A percentile compares a stretch with the other conserved stretches of the same genome.
phyloP scores from a whole-genome alignment of 2,329 filamentous ascomycete genomes.

The Geosmithia flava region DNA sequence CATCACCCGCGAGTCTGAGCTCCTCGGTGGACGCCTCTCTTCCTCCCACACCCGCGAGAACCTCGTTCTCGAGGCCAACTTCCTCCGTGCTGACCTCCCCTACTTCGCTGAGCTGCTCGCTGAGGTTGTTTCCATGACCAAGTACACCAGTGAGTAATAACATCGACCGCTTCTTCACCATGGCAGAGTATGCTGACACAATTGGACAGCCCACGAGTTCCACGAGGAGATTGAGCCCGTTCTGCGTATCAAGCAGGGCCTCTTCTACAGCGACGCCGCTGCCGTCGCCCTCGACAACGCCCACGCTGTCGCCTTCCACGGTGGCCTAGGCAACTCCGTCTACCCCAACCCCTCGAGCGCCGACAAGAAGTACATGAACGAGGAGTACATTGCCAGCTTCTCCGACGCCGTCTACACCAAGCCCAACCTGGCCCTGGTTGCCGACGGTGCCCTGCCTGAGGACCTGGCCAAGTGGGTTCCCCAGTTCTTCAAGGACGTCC shows the following conservation, averaged over 20 bases:
- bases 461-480: constrained; percentile 81
- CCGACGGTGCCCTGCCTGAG: constrained; percentile 68
- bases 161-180: constrained; percentile 4
- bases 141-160: constrained; percentile 56
- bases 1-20: constrained; percentile 89
- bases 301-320: constrained; percentile 84
- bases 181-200: background rate
- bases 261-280: constrained; percentile 47
- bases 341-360: constrained; percentile 61
- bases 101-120: constrained; percentile 95
- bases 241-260: constrained; percentile 67
- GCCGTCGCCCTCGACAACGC: constrained; percentile 73
- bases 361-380: constrained; percentile 68
- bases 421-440: constrained; percentile 82
- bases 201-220: constrained; percentile 65
- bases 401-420: constrained; percentile 74
- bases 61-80: constrained; percentile 83
- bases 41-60: constrained; percentile 89
- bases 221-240: constrained; percentile 74
- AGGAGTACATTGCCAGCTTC: constrained; percentile 62
- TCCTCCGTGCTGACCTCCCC: constrained; percentile 88
- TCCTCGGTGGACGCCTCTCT: constrained; percentile 81
- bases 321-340: constrained; percentile 71
- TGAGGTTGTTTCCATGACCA: constrained; percentile 81
- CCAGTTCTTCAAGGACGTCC: constrained; percentile 75